Conservation (phyloP, 371 early-diverging fungal species). For the Smittium culicis region DNA sequence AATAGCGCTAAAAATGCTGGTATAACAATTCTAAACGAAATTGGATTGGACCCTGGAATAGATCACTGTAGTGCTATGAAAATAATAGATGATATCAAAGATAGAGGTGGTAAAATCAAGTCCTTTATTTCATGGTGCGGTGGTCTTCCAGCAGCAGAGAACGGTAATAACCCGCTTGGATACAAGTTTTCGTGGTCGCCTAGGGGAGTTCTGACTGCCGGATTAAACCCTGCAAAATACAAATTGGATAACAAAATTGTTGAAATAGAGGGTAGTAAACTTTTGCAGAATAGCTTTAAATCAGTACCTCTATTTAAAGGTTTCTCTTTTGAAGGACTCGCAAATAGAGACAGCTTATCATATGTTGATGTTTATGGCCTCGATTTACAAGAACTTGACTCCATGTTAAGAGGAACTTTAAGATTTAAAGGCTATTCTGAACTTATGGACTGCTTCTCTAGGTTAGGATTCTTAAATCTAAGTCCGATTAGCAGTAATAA, state of each 20-base stretch:
- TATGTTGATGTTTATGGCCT: constrained; percentile 80
- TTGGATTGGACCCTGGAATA: constrained; percentile 95
- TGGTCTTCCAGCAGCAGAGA: constrained; percentile 94
- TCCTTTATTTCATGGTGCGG: constrained; percentile 96
- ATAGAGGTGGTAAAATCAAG: constrained; percentile 44
- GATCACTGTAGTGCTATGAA: constrained; percentile 97
- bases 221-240: constrained; percentile 77
- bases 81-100: constrained; percentile 75
- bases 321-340: constrained; percentile 72
- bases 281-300: constrained; percentile 37
- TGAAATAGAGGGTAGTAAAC: constrained; percentile 61
- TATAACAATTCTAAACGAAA: constrained; percentile 86
- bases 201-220: constrained; percentile 86
- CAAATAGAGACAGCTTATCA: constrained; percentile 91
- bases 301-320: constrained; percentile 60
- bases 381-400: constrained; percentile 52
- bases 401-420: constrained; percentile 85
- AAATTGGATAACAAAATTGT: constrained; percentile 72
- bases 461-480: constrained; percentile 22
- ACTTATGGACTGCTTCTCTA: constrained; percentile 19
- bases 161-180: constrained; percentile 81
- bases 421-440: constrained; percentile 54
- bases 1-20: constrained; percentile 64
- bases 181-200: constrained; percentile 99
- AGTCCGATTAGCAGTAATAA: neutral